phyloP scores from a whole-genome alignment of 257 asterid genomes.

The Jacaranda copaia region DNA sequence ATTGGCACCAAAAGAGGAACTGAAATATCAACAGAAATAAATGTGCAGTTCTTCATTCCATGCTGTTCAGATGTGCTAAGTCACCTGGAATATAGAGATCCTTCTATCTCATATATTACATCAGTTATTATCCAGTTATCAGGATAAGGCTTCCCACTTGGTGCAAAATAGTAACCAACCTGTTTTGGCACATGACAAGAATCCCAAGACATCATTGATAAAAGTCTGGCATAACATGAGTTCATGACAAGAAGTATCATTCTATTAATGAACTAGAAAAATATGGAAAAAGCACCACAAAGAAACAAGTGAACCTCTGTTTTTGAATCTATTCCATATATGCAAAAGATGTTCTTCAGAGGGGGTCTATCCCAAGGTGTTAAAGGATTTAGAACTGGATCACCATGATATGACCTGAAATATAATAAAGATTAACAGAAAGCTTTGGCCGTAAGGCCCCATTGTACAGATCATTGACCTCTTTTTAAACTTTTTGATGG shows the following conservation, averaged over 20 bases:
- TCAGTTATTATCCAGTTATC: slow-evolving; percentile 99
- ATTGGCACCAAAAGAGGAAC: neutral
- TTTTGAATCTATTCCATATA: slow-evolving; percentile 85
- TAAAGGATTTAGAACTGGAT: slow-evolving; percentile 96
- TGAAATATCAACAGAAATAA: slow-evolving; percentile 6
- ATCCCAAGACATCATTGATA: slow-evolving; percentile 30
- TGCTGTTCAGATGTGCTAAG: slow-evolving; percentile 31
- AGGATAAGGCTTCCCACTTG: slow-evolving; percentile 99
- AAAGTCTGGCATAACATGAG: slow-evolving; percentile 25
- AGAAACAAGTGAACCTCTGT: slow-evolving; percentile 77
- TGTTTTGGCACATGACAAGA: slow-evolving; percentile 48
- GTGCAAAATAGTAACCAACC: slow-evolving; percentile 99
- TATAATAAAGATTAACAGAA: slow-evolving; percentile 39
- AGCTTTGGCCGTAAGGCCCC: slow-evolving; percentile 11
- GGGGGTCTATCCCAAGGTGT: slow-evolving; percentile 99
- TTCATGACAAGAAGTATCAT: slow-evolving; percentile 16
- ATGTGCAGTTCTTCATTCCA: slow-evolving; percentile 24
- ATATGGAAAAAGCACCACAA: slow-evolving; percentile 31
- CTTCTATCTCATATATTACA: slow-evolving; percentile 85
- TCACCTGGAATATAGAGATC: slow-evolving; percentile 93
- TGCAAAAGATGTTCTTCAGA: slow-evolving; percentile 93
- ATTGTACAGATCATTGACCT: slow-evolving; percentile 16
- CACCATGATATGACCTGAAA: slow-evolving; percentile 86
- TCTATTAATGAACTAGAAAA: slow-evolving; percentile 16
- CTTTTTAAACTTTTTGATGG: too few relatives aligned